Evolutionary conservation across 2,329 filamentous ascomycete species (phyloP), one percentile per base, ranked within the genome.

Genomic region (Cylindrodendrum hubeiense): DNA sequence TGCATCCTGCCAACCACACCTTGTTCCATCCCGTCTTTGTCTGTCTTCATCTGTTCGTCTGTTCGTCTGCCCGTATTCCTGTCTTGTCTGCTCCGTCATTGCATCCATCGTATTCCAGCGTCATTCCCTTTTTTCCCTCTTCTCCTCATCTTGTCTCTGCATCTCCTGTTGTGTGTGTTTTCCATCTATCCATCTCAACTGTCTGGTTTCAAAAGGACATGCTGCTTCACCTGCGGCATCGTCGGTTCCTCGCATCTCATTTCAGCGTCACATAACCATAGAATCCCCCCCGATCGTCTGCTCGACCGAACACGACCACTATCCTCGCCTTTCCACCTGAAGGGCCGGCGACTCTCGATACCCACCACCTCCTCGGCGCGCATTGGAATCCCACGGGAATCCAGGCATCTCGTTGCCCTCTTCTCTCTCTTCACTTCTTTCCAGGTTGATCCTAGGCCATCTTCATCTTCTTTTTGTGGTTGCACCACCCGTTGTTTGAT

Each of bases 371-470:
- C 63, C 60, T 68, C 70, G 71, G 68, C 67, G 68, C 67, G 68
- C 67, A 67, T 73, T 74, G 71, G 63, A 74, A 58, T 60, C 67
- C 68, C 49, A 65, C 70, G 63, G 71, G 71, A 60, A 59, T 55
- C 59, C 28, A 57, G 70, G 71, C 72, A 74, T 67, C 60, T 68
- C 61, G 56, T 71, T 74, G 67, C 67, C 66, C 53, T 57, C 63
- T 66, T 58, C 65, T 64, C 65, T 64, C 53, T 64, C 58, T 73
- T 75, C 71, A 63, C 55, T 74, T 77, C 71, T 70, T 76, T 71
- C 74, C 84, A 84, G 86, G 86, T 88, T 87, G 86, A 88, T 81
- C 85, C 86, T 88, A 79, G 85, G 85, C 82, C 79, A 67, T 76
- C 73, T 82, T 84, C 37, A 39, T 17, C 53, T 71, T 67, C 67